Percentiles rank a stretch among this genome's conserved stretches.
Conservation (phyloP, 202 grass and related monocot species). For the Digitaria exilis region DNA sequence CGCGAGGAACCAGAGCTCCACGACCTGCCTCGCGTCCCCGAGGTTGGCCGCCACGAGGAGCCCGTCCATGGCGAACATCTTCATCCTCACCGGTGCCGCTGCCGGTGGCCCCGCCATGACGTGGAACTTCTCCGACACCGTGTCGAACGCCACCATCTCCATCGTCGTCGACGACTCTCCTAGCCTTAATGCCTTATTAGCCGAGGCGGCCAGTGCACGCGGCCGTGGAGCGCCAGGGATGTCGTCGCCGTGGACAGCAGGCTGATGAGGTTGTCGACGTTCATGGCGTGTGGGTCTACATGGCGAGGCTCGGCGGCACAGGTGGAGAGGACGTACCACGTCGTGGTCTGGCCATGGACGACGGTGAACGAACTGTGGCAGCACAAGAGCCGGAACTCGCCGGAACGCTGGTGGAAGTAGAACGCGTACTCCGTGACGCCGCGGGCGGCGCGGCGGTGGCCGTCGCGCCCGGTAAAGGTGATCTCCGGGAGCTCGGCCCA, state of each 20-base stretch:
- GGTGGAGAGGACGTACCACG: background rate
- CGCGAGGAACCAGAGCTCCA: background rate
- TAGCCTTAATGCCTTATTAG: too few species aligned
- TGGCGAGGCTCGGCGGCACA: background rate
- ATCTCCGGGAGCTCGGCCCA: background rate
- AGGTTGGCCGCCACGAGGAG: background rate
- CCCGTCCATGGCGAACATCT: background rate
- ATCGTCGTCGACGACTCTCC: too few species aligned
- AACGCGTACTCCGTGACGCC: background rate
- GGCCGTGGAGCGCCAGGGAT: background rate
- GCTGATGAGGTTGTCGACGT: background rate
- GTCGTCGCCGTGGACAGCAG: background rate
- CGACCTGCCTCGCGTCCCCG: too few species aligned
- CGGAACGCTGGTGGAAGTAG: conserved; percentile 13
- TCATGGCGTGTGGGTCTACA: background rate
- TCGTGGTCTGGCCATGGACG: background rate
- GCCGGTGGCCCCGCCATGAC: background rate
- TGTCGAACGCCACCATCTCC: conserved; percentile 23
- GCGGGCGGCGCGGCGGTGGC: rapidly evolving
- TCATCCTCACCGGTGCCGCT: rapidly evolving
- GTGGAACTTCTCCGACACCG: background rate
- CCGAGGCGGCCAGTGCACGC: conserved; percentile 20
- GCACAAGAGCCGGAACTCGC: conserved; percentile 15
- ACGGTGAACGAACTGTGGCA: rapidly evolving
- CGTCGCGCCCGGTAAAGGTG: rapidly evolving